Evolutionary conservation across 495 filamentous ascomycete genomes (phyloP).

Genomic region (Aspergillus bertholletiae): DNA sequence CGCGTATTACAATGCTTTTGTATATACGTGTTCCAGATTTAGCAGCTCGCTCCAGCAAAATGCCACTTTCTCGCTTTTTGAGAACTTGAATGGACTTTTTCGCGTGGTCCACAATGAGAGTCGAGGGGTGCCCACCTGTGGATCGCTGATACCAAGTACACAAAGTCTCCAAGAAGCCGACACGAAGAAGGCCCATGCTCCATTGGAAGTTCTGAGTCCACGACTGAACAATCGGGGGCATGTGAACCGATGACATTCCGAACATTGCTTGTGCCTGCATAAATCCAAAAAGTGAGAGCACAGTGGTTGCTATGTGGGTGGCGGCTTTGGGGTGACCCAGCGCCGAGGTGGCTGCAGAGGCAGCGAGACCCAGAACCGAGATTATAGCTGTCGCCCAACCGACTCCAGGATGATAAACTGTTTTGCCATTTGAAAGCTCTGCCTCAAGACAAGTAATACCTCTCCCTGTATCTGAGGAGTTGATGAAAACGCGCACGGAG

Average conservation of each 20-base stretch:
- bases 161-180: slow-evolving; percentile 79
- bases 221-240: slow-evolving; percentile 83
- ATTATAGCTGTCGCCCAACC: slow-evolving; percentile 89
- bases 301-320: slow-evolving; percentile 87
- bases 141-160: slow-evolving; percentile 94
- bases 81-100: slow-evolving; percentile 50
- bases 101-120: slow-evolving; percentile 65
- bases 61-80: slow-evolving; percentile 20
- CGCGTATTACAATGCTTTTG: slow-evolving; percentile 62
- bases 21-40: slow-evolving; percentile 36
- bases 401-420: slow-evolving; percentile 80
- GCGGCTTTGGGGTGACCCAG: slow-evolving; percentile 91
- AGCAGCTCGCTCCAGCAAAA: slow-evolving; percentile 42
- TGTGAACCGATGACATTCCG: slow-evolving; percentile 73
- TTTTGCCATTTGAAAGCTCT: slow-evolving; percentile 84
- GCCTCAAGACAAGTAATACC: slow-evolving; percentile 85
- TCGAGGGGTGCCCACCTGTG: slow-evolving; percentile 83
- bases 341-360: slow-evolving; percentile 73
- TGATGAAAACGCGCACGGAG: slow-evolving; percentile 77
- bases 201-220: slow-evolving; percentile 99
- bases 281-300: slow-evolving; percentile 86
- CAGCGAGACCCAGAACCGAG: slow-evolving; percentile 73
- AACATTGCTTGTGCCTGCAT: slow-evolving; percentile 95
- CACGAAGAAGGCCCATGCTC: slow-evolving; percentile 92
- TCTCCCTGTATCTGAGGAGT: slow-evolving; percentile 50